phyloP scores from a whole-genome alignment of 345 rosid genomes.

The Camelina sativa region DNA sequence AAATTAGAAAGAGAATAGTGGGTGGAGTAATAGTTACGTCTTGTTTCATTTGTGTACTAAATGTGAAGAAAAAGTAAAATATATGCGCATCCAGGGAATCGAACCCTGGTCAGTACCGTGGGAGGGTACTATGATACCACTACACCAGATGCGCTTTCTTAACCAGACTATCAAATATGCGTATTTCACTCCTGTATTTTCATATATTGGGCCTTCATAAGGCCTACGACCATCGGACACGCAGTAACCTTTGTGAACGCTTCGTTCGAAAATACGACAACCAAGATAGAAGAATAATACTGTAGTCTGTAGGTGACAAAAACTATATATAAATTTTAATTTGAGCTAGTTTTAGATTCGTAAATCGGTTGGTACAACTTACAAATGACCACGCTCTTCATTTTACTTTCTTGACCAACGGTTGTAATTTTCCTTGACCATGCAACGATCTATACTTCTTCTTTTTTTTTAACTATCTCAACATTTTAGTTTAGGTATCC shows the following conservation, averaged over 20 bases:
- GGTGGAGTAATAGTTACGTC: too few species aligned
- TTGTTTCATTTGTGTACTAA: too few species aligned
- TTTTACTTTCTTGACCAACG: conserved; percentile 12
- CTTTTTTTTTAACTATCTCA: background rate
- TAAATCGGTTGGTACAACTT: conserved; percentile 27
- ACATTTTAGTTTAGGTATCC: background rate
- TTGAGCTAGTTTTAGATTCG: conserved; percentile 14
- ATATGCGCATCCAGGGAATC: conserved; percentile 93
- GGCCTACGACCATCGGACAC: too few species aligned
- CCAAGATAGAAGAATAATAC: too few species aligned
- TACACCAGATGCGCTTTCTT: conserved; percentile 80
- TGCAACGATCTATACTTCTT: too few species aligned
- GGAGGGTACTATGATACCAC: conserved; percentile 99
- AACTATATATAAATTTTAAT: background rate
- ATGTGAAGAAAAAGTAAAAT: background rate
- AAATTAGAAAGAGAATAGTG: too few species aligned
- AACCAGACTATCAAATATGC: too few species aligned
- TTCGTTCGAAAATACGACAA: too few species aligned
- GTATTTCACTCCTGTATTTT: too few species aligned
- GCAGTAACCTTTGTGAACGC: too few species aligned
- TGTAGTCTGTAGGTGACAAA: too few species aligned
- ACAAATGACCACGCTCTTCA: conserved; percentile 4
- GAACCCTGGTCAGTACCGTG: conserved; percentile 97
- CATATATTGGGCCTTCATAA: background rate
- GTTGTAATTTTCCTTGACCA: conserved; percentile 5